Base-by-base conservation (phyloP, 352 stramenopile genomes). In the Globisporangium paroecandrum region DNA sequence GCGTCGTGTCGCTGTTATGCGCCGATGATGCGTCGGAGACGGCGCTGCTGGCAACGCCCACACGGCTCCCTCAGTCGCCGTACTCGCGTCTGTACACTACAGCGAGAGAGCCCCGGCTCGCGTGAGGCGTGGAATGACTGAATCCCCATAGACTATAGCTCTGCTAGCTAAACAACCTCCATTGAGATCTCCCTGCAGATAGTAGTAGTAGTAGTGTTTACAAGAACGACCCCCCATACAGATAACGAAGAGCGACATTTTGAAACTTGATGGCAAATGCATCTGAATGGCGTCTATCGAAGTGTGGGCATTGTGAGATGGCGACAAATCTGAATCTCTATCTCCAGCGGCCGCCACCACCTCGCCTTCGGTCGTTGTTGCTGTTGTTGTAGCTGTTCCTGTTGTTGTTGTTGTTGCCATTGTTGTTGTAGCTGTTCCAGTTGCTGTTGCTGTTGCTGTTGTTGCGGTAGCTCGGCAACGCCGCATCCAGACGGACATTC, bases 21-120 rank as follows among this genome's bases (percentile, higher is more conserved):
- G 91, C 90, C 1, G 97, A 99, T 68, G 91, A 99, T 66, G 93
- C 91, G 25, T 97, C 89, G 1, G 62, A 77, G 6, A 97, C 89
- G 15, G 79, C 95, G 15, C 81, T 99, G 43, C 69, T 95, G 38
- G 70, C 75, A 4, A 64, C 64, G 4, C 81, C 87, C 15, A 79
- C 77, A 41, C 67, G 66, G 15, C 74, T 95, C 49, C 86, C 86
- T 9, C 66, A 76, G 32, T 90, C 86, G 18, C 81, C 84, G 25
- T 94, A 94, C 64, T 87, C 83, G 46, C 76, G 80, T 13, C 49
- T 91, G 29, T 93, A 93, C 66, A 70, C 66, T 18, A 1, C 59
- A 3, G 29, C 29, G 4, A 22, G 49, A 62, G 69, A 71, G 36
- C 49, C 56, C 20, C 41, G 70, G 13, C 29, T 65, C 1, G 67